Conservation (phyloP, 2,329 filamentous ascomycete species). For the Fulvia fulva region DNA sequence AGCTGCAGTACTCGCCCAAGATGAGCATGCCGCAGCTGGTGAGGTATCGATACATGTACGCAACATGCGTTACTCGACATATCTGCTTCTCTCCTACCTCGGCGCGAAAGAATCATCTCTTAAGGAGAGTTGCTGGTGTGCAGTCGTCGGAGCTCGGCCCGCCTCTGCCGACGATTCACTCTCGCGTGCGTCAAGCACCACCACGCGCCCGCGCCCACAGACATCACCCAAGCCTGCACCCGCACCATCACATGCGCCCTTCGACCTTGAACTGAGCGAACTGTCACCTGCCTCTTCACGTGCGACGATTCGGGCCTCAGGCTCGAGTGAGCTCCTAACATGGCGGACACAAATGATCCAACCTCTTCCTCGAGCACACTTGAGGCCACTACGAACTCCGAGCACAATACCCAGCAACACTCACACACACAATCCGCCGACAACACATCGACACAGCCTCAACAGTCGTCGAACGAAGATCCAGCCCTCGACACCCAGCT, state of each 20-base stretch:
- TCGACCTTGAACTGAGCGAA: constrained; percentile 16
- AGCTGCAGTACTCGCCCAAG: background rate
- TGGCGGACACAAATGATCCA: constrained; percentile 18
- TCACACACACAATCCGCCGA: constrained; percentile 5
- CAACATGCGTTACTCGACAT: constrained; percentile 4
- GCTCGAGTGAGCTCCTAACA: constrained; percentile 12
- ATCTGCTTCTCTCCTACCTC: background rate
- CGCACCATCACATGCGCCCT: constrained; percentile 3
- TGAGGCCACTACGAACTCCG: constrained; percentile 5
- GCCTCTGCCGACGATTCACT: background rate
- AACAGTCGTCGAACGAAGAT: constrained; percentile 18
- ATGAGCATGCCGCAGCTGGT: background rate
- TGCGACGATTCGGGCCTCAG: constrained; percentile 7
- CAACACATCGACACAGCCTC: constrained; percentile 10
- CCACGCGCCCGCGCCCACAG: background rate
- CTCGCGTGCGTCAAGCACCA: background rate
- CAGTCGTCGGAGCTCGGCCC: background rate
- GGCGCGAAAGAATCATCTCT: background rate
- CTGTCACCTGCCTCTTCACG: constrained; percentile 8
- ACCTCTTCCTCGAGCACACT: constrained; percentile 13
- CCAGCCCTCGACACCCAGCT: constrained; percentile 37
- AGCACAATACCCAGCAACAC: constrained; percentile 1
- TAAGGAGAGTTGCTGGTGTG: background rate
- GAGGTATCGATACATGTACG: background rate
- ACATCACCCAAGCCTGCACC: background rate